Evolutionary conservation across 2,329 filamentous ascomycete species (phyloP), one percentile per base, ranked within the genome.

Genomic region (Colletotrichum neosansevieriae): DNA sequence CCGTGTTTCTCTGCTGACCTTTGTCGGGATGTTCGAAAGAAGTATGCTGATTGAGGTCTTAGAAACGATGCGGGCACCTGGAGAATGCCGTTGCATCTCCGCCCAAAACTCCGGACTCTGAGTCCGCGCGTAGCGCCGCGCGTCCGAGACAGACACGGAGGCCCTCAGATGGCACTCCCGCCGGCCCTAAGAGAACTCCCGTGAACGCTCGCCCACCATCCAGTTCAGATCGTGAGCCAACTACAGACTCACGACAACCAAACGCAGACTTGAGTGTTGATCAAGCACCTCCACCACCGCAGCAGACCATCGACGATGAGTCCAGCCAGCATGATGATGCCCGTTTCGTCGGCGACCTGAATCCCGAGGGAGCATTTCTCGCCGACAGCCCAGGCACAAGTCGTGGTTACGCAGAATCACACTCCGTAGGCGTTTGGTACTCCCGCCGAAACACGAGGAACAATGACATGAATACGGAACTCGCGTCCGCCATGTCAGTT

Each of bases 281-380:
- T 6, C 47, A 38, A 13, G 24, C 36, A 12, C 24, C 24, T 47
- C 36, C 15, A 7, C 54, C 34, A 17, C 64, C 32, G 34, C 21
- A 38, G 32, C 44, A 19, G 4, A 6, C 54, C 7, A 29, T 29
- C 10, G 57, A 58, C 42, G 59, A 72, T 12, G 68, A 67, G 61
- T 40, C 63, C 49, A 38, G 56, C 65, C 44, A 70, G 63, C 47
- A 66, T 10, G 57, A 69, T 3, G 66, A 69, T 17, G 66, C 63
- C 12, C 49, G 66, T 4, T 74, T 74, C 40, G 72, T 74, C 21
- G 72, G 71, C 13, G 70, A 74, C 49, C 51, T 74, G 13, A 73
- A 71, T 59, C 73, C 73, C 4, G 72, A 74, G 40, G 72, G 71
- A 3, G 68, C 72, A 4, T 74, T 74, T 57, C 70, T 74, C 19